Base-by-base conservation (phyloP, 192 early-diverging fungal genomes). In the Linderina pennispora region DNA sequence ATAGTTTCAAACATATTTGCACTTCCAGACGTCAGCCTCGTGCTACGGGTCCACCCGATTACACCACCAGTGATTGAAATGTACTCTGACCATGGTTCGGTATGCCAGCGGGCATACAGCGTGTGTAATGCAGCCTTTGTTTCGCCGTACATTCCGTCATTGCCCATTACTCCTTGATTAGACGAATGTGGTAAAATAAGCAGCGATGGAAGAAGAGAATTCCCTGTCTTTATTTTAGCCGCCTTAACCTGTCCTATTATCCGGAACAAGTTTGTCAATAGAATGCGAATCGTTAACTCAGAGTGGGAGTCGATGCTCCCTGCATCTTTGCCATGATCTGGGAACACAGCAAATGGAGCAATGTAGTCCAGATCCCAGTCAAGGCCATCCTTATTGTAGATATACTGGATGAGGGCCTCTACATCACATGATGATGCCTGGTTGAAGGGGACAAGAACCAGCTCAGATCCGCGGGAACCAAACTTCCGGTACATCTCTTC, bases 381-480 rank as follows among this genome's bases (percentile, higher is more conserved):
- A 4, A 98, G 77, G 20, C 91, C 91, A 18, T 42, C 46, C 17
- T 19, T 23, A 16, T 28, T 38, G 0, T 95, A 97, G 37, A 97
- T 91, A 61, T 88, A 97, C 49, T 89, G 75, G 39, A 95, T 77
- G 10, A 97, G 65, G n/a, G 76, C 66, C 31, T 76, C 63, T 5
- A 86, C 77, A 66, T 97, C 94, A 66, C 89, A 83, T 50, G 78
- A 76, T 4, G 92, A 94, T 26, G 80, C 92, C 53, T 85, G 88
- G 72, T 97, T 97, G 75, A 97, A 97, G 11, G 94, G 92, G 20
- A 95, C 90, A 26, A 97, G 80, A 23, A 90, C 77, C 36, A 97
- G 77, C 11, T 78, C 64, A 2, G 88, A 87, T 21, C 88, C 89
- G 50, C 87, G 85, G 33, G 92, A 81, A n/a, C 94, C 94, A 62